Base-by-base conservation (phyloP, 1,139 yeast species). In the Saccharomycopsis hybrid region DNA sequence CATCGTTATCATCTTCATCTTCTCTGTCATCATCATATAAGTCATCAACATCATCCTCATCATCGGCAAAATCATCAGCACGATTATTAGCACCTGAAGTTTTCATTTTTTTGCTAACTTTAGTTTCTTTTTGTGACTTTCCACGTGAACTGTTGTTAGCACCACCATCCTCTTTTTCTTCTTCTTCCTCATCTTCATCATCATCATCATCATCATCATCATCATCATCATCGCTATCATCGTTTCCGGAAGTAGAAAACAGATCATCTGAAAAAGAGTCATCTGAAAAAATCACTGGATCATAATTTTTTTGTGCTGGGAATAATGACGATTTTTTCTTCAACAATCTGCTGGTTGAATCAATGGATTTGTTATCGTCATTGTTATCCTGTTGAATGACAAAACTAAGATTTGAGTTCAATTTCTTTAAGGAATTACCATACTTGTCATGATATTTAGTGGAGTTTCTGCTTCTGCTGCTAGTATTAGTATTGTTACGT, bases 1-100 rank as follows among this genome's bases (percentile, higher is more conserved):
- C 55, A 43, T 52, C 52, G 37, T 50, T 47, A 43, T 52, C 53
- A n/a, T n/a, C n/a, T n/a, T n/a, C n/a, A n/a, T n/a, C n/a, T n/a
- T n/a, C n/a, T n/a, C n/a, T n/a, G 18, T 45, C 50, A 27, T 40
- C 40, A 27, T 28, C 37, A 28, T 33, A 28, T 25, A 27, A 30
- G n/a, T 43, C 27, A 35, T 35, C 38, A 18, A 24, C 38, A 3
- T 31, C 40, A 2, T 35, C 32, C 13, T 28, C 30, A 27, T 43
- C 46, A n/a, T 33, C 32, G 25, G 32, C 35, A 2, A 27, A 31
- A 9, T 30, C 46, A 24, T 33, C 38, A 18, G 31, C 35, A 29
- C 28, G 13, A 11, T 29, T 36, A 5, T 46, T 37, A 9, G 41
- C 49, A n/a, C 40, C 44, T 4, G 25, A 13, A 41, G 11, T 28